Evolutionary conservation across 1,139 yeast genomes (phyloP).

Genomic region (Blastobotrys serpentis): DNA sequence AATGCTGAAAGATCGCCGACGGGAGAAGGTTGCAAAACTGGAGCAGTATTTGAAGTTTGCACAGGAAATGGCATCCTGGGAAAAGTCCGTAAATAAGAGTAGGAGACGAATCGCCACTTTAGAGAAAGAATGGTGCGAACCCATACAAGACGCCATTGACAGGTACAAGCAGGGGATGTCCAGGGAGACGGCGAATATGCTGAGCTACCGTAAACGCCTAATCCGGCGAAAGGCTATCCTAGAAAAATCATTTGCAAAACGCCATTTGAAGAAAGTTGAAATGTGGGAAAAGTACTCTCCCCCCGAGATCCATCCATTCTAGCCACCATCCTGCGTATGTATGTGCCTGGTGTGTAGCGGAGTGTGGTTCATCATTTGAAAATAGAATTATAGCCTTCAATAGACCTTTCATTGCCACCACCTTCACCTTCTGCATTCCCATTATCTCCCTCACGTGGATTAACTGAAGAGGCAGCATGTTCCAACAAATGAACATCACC

Average conservation of each 20-base stretch:
- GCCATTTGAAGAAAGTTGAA: conserved; percentile 8
- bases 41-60: conserved; percentile 19
- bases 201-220: conserved; percentile 13
- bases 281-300: conserved; percentile 17
- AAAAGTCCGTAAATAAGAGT: conserved; percentile 12
- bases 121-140: conserved; percentile 3
- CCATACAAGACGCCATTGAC: conserved; percentile 9
- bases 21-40: conserved; percentile 11
- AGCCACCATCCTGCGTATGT: too few relatives aligned
- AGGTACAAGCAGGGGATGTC: background rate
- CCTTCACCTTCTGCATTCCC: background rate
- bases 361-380: background rate
- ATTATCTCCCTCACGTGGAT: background rate
- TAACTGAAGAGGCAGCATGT: background rate
- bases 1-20: conserved; percentile 7
- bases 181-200: conserved; percentile 5
- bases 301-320: conserved; percentile 10
- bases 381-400: conserved; percentile 31
- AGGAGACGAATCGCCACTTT: conserved; percentile 1
- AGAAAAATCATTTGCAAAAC: conserved; percentile 13
- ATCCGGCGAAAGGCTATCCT: conserved; percentile 12
- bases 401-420: conserved; percentile 33
- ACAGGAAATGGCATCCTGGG: conserved; percentile 23
- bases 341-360: too few relatives aligned
- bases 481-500: conserved; percentile 27